Evolutionary conservation across 345 rosid species (phyloP), one percentile per base, ranked within the genome.

Genomic region (Citrus maxima): DNA sequence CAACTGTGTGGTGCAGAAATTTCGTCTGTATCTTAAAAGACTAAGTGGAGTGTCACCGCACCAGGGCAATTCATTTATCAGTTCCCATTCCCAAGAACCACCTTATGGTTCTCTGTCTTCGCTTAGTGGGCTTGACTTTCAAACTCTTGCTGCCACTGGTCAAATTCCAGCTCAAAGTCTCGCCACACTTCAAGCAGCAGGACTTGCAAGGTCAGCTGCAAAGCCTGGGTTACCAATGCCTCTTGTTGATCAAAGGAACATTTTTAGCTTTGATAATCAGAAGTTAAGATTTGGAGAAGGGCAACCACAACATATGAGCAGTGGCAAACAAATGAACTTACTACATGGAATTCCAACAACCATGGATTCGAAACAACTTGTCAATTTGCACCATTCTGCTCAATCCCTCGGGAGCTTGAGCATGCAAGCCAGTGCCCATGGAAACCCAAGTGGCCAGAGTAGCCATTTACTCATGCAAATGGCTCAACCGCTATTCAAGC

Each of bases 11-110:
- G 79, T 79, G 71, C 92, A 96, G 99, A 96, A 96, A 86, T 96
- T 90, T 72, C 92, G 99, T 28, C 83, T 96, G 80, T 96, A 93
- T 88, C 93, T 96, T 76, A 91, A 93, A 89, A 84, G 99, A 88
- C 85, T 94, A 74, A 93, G 97, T 54, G 97, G 97, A 25, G 97
- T 89, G 67, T 78, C 99, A 1, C 97, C 86, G 80, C 94, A 91
- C 78, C 93, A 79, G 54, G 80, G 80, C 81, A 87, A 82, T 80
- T 81, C 92, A 67, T 96, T 89, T 82, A 83, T 94, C 32, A 83
- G 81, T 32, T 75, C 92, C 55, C 97, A 94, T 37, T 75, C 92
- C 55, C 97, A 94, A 78, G 99, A 93, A 22, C 84, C 91, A 2
- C 30, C 78, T 59, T 92, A 84, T 46, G 92, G 97, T 37, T 76